phyloP scores from a whole-genome alignment of 1,139 yeast species.

The Pichia sp. region DNA sequence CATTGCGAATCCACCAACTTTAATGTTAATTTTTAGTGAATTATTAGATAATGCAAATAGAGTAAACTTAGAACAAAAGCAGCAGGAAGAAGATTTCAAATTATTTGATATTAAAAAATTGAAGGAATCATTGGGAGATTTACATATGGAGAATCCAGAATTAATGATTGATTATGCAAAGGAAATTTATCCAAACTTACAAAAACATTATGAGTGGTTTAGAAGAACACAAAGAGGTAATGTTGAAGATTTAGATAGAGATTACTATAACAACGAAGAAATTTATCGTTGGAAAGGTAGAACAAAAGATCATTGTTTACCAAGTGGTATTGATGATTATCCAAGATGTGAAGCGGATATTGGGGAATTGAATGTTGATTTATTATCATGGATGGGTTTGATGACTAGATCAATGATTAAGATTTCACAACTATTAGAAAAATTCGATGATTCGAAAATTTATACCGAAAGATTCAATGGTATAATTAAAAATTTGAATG shows the following conservation, averaged over 20 bases:
- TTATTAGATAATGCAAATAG: constrained; percentile 46
- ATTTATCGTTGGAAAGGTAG: constrained; percentile 94
- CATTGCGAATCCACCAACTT: constrained; percentile 93
- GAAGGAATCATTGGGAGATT: constrained; percentile 35
- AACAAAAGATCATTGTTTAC: constrained; percentile 75
- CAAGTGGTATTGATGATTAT: constrained; percentile 93
- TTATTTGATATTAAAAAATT: constrained; percentile 18
- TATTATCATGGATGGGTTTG: constrained; percentile 88
- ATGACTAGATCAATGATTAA: constrained; percentile 79
- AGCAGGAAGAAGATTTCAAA: not conserved
- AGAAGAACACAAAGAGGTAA: constrained; percentile 75
- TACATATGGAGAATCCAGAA: constrained; percentile 55
- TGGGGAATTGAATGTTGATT: constrained; percentile 87
- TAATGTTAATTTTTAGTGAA: constrained; percentile 71
- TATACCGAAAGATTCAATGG: constrained; percentile 50
- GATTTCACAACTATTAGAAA: constrained; percentile 61
- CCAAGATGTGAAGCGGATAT: constrained; percentile 86
- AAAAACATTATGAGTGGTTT: constrained; percentile 80
- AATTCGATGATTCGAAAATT: constrained; percentile 47
- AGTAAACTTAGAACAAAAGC: constrained; percentile 1
- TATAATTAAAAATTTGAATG: constrained; percentile 58
- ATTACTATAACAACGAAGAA: constrained; percentile 37
- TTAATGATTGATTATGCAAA: constrained; percentile 55
- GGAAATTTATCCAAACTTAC: constrained; percentile 67
- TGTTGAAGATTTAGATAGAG: constrained; percentile 64